Evolutionary conservation across 2,329 filamentous ascomycete genomes (phyloP), one percentile per base, ranked within the genome.

Genomic region (Hortaea werneckii): DNA sequence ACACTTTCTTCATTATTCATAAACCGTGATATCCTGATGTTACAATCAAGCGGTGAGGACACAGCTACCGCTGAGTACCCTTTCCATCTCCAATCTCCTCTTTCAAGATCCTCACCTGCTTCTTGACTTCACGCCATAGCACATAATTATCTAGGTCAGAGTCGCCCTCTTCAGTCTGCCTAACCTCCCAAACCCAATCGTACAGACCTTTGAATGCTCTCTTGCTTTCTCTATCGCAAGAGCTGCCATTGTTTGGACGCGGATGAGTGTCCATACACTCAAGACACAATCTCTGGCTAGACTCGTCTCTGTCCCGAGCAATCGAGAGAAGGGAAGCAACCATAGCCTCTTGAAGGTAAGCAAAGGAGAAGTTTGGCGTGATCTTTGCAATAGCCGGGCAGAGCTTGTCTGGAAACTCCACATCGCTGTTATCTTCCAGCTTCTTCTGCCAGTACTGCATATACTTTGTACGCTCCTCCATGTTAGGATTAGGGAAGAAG

Each of bases 321-420:
- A 84, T 76, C 2, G 75, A 72, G 27, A 84, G 65, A 44, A 84
- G 58, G 2, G 76, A 73, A 1, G 79, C 78, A 0, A 84, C 77
- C 57, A 84, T 84, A 0, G 78, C 80, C 60, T 84, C 81, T 57
- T 85, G 80, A 62, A 84, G 74, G 57, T 83, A 84, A 0, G 80
- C 80, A 58, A 84, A 84, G 52, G 77, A 80, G 61, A 84, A 84
- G n/a, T 72, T 72, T 27, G 75, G 64, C 0, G 79, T 84, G 49
- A 82, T 79, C 7, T 70, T 69, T 3, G 80, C 80, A 49, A 83
- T 74, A n/a, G 75, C 73, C 1, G 59, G 56, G 57, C 75, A 78
- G 4, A 84, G 68, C 49, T 69, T 66, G 56, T 77, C 70, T 0
- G 79, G 79, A 53, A 84, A 83, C 5, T 77, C 73, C 37, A 84